phyloP scores from a whole-genome alignment of 2,329 filamentous ascomycete species.

The Pyrenochaeta sp. region DNA sequence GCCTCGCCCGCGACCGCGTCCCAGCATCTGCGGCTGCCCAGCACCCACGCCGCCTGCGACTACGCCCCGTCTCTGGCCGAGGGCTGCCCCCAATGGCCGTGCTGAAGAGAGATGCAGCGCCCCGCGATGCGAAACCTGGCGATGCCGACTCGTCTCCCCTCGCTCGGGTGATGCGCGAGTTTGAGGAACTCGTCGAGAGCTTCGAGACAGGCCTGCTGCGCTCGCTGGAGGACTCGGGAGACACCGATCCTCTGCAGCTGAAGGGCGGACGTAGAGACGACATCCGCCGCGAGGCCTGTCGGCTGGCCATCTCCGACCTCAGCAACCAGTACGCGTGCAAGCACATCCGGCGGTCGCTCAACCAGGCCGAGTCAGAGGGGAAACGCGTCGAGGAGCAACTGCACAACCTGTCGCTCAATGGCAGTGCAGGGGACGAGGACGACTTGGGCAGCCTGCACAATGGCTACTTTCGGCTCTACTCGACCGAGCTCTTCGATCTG shows the following conservation, averaged over 20 bases:
- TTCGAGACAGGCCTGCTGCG: conserved; percentile 42
- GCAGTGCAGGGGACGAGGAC: conserved; percentile 9
- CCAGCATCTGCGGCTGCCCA: conserved; percentile 8
- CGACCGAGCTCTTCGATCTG: conserved; percentile 46
- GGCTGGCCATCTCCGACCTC: conserved; percentile 45
- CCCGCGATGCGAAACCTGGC: conserved; percentile 27
- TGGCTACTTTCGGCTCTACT: conserved; percentile 49
- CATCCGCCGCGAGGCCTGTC: conserved; percentile 40
- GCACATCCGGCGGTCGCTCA: conserved; percentile 42
- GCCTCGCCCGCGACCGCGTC: background rate
- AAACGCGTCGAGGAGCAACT: conserved; percentile 44
- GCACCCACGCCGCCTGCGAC: conserved; percentile 7
- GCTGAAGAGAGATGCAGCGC: conserved; percentile 32
- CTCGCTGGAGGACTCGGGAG: conserved; percentile 30
- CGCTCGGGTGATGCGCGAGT: conserved; percentile 45
- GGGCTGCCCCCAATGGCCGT: conserved; percentile 36
- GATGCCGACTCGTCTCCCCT: conserved; percentile 24
- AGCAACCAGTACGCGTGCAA: conserved; percentile 42
- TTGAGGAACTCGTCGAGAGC: conserved; percentile 39
- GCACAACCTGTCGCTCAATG: conserved; percentile 22
- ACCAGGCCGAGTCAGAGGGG: conserved; percentile 39
- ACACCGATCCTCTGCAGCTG: conserved; percentile 2
- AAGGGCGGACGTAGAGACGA: conserved; percentile 19
- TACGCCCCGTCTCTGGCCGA: conserved; percentile 9
- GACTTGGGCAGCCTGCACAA: conserved; percentile 37